Percentiles rank a stretch among this genome's conserved stretches.
These are phyloP conservation scores for Dendrobium nobile DNA, from an alignment of 106 monocot species.

Conservation along the genomic window DNA sequence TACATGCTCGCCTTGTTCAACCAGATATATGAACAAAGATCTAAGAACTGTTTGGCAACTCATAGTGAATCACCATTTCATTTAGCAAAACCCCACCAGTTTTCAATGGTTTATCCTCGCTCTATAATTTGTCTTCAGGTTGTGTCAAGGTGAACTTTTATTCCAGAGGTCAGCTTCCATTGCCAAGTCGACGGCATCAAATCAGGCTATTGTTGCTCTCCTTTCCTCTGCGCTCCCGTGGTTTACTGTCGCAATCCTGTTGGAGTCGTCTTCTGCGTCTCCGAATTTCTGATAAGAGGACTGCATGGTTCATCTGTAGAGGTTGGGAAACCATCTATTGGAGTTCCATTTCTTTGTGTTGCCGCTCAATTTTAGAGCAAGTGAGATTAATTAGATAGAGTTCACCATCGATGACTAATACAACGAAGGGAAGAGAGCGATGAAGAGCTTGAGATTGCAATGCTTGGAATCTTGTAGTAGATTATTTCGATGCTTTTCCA, in stretches of 20 bases:
- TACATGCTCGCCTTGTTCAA: slow-evolving; percentile 90
- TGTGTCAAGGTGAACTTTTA: slow-evolving; percentile 20
- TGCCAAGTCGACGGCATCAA: slow-evolving; percentile 17
- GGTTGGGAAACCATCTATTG: not conserved
- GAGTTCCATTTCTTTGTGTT: slow-evolving; percentile 35
- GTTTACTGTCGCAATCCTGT: not conserved
- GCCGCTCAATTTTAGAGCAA: slow-evolving; percentile 38
- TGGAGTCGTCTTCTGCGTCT: not conserved
- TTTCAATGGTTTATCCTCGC: slow-evolving; percentile 18
- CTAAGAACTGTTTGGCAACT: slow-evolving; percentile 80
- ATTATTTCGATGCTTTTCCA: slow-evolving; percentile 51
- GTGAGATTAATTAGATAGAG: slow-evolving; percentile 32
- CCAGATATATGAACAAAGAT: slow-evolving; percentile 93
- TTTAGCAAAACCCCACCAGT: slow-evolving; percentile 27
- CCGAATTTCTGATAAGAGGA: not conserved
- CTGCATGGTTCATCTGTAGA: not conserved
- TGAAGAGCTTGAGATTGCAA: slow-evolving; percentile 74
- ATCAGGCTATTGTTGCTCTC: slow-evolving; percentile 20
- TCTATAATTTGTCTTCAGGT: not conserved
- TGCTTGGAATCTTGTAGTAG: slow-evolving; percentile 56
- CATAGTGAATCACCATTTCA: slow-evolving; percentile 70
- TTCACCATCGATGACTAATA: slow-evolving; percentile 42
- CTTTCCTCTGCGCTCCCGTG: slow-evolving; percentile 12
- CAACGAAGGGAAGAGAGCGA: slow-evolving; percentile 48
- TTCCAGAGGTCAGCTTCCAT: slow-evolving; percentile 34